These are phyloP conservation scores for Blastocystis sp. DNA, from an alignment of 352 stramenopile genomes.

Conservation along the genomic window DNA sequence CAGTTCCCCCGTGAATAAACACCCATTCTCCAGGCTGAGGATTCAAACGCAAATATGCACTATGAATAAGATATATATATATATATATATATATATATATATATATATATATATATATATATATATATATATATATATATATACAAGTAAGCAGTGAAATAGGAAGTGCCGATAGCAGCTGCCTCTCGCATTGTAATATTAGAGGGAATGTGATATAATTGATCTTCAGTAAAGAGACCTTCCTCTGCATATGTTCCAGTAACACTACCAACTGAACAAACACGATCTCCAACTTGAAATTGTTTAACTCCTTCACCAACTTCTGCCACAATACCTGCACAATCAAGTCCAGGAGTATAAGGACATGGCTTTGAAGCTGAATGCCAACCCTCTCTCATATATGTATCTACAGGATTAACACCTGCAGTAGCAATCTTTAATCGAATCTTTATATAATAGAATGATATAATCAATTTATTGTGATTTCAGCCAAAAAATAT, in stretches of 20 bases:
- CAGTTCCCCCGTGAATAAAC: slow-evolving; percentile 23
- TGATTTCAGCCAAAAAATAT: background rate
- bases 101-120: too few species aligned
- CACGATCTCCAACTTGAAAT: slow-evolving; percentile 31
- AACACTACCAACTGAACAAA: slow-evolving; percentile 19
- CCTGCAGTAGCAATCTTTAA: slow-evolving; percentile 12
- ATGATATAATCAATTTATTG: too few species aligned
- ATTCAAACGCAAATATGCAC: slow-evolving; percentile 1
- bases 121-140: too few species aligned
- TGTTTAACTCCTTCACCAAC: slow-evolving; percentile 8
- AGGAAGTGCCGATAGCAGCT: slow-evolving; percentile 23
- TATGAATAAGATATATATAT: slow-evolving; percentile 1
- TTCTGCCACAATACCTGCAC: slow-evolving; percentile 10
- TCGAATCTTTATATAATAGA: background rate
- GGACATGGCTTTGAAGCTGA: slow-evolving; percentile 4
- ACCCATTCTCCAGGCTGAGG: background rate
- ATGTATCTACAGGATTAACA: slow-evolving; percentile 35
- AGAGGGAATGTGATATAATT: slow-evolving; percentile 10
- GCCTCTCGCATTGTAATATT: background rate
- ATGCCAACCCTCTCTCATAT: slow-evolving; percentile 34
- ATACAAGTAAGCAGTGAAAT: slow-evolving; percentile 35
- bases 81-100: too few species aligned
- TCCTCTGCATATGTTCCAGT: slow-evolving; percentile 28
- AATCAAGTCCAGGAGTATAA: slow-evolving; percentile 29
- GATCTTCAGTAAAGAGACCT: slow-evolving; percentile 20